Evolutionary conservation across 179 eudicot genomes (phyloP).

Genomic region (Drosera spatulata): DNA sequence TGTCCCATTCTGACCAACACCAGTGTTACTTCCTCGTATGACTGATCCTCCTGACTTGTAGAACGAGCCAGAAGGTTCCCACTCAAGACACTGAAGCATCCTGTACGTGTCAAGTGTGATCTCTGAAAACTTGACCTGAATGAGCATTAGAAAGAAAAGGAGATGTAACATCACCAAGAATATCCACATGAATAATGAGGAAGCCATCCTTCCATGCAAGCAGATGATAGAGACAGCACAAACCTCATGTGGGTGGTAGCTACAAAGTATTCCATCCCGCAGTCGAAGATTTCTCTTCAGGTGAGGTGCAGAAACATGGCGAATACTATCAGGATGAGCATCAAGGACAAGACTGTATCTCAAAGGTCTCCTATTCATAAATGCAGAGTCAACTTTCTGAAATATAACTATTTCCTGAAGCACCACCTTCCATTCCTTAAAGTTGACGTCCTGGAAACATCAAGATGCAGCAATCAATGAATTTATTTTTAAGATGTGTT

Average conservation of each 20-base stretch:
- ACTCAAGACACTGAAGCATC: slow-evolving; percentile 87
- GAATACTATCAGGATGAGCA: slow-evolving; percentile 70
- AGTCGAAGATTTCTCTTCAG: slow-evolving; percentile 59
- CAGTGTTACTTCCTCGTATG: slow-evolving; percentile 14
- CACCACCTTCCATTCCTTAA: slow-evolving; percentile 92
- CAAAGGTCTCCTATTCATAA: slow-evolving; percentile 88
- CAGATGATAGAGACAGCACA: background rate
- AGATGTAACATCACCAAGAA: background rate
- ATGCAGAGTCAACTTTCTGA: slow-evolving; percentile 82
- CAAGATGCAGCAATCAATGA: slow-evolving; percentile 18
- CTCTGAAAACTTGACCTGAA: slow-evolving; percentile 81
- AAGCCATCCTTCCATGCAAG: background rate
- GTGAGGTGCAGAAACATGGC: slow-evolving; percentile 31
- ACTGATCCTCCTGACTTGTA: slow-evolving; percentile 43
- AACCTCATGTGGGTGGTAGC: slow-evolving; percentile 88
- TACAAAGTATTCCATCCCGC: slow-evolving; percentile 70
- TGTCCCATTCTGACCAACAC: slow-evolving; percentile 47
- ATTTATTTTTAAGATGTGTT: background rate
- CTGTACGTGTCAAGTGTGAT: slow-evolving; percentile 75
- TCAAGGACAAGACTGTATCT: slow-evolving; percentile 83
- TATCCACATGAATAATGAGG: background rate
- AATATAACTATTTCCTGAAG: slow-evolving; percentile 85
- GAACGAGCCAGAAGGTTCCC: slow-evolving; percentile 92
- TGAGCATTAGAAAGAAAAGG: slow-evolving; percentile 4
- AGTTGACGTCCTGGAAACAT: slow-evolving; percentile 64